Conservation (phyloP, 73 alveolate species). For the Paramecium primaurelia region DNA sequence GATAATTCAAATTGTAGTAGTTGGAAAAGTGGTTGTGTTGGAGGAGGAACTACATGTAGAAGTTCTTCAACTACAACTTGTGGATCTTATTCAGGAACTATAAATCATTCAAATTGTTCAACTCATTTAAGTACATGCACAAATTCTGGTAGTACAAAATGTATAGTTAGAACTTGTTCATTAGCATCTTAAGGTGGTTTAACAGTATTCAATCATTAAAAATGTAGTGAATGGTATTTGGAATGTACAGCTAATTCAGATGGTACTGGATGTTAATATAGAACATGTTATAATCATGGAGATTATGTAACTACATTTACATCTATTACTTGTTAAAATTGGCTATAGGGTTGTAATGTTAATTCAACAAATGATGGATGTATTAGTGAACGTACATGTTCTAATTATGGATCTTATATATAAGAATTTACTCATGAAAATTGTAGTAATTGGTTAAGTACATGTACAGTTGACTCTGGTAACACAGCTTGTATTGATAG, state of each 20-base stretch:
- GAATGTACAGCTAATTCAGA: background rate
- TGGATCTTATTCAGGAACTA: background rate
- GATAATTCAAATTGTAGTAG: background rate
- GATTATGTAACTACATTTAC: background rate
- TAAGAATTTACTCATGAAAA: background rate
- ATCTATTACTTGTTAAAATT: background rate
- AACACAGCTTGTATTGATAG: background rate
- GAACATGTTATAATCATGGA: background rate
- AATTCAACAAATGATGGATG: constrained; percentile 13
- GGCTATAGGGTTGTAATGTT: background rate
- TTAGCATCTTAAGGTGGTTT: background rate
- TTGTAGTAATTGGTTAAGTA: constrained; percentile 27
- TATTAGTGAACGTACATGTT: background rate
- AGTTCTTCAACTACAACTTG: background rate
- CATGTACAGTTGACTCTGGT: background rate
- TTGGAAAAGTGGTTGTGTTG: constrained; percentile 4
- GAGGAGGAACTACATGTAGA: background rate
- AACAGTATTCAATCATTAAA: background rate
- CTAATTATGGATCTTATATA: background rate
- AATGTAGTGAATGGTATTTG: background rate
- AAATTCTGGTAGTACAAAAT: background rate
- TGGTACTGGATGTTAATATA: background rate
- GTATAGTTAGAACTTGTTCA: constrained; percentile 11
- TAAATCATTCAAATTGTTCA: background rate
- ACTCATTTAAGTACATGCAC: background rate